Conservation (phyloP, 768 basidiomycete species). For the Lanmaoa rubissima region DNA sequence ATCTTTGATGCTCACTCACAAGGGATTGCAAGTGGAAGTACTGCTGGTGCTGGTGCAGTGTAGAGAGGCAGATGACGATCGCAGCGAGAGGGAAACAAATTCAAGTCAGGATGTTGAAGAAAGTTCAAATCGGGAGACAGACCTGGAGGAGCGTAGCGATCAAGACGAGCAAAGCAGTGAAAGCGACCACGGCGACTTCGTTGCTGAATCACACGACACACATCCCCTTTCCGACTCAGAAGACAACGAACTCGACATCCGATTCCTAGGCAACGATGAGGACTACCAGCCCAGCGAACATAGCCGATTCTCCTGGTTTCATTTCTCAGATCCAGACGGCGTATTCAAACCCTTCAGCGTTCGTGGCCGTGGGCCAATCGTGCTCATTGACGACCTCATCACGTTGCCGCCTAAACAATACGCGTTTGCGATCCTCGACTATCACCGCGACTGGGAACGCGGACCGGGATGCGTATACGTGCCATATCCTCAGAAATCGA, state of each 20-base stretch:
- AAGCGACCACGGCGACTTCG: background rate
- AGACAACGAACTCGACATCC: background rate
- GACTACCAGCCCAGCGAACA: background rate
- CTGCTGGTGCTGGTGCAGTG: background rate
- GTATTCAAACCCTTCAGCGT: background rate
- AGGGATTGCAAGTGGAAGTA: too few relatives aligned
- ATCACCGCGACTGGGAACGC: conserved; percentile 5
- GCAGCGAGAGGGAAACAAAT: background rate
- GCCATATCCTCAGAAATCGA: conserved; percentile 1
- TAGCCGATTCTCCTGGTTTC: conserved; percentile 1
- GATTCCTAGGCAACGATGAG: conserved; percentile 2
- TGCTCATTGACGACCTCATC: background rate
- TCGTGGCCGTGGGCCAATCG: conserved; percentile 3
- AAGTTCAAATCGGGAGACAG: background rate
- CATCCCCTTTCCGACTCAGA: background rate
- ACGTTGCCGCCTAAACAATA: background rate
- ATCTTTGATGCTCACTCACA: too few relatives aligned
- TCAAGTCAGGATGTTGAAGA: background rate
- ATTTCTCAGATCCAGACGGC: conserved; percentile 1
- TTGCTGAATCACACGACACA: background rate
- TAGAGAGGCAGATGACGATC: conserved; percentile 1
- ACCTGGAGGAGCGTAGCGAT: background rate
- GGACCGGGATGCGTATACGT: conserved; percentile 5
- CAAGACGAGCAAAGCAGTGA: background rate
- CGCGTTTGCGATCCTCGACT: conserved; percentile 7